A percentile compares a stretch with the other conserved stretches of the same genome.
Conservation (phyloP, 1,139 yeast genomes). For the Kluyveromyces marxianus region DNA sequence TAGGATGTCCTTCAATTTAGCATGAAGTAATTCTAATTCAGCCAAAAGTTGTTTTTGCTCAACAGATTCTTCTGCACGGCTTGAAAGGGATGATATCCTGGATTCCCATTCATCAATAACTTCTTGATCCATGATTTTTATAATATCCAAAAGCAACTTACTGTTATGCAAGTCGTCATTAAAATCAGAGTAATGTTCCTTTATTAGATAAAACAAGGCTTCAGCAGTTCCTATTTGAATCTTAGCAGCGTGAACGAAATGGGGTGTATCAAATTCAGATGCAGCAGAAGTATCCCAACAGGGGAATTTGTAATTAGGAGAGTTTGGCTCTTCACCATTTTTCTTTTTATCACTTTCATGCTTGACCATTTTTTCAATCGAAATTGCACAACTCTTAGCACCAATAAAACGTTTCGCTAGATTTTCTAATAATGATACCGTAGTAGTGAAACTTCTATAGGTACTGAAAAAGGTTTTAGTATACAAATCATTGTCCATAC, state of each 20-base stretch:
- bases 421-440: conserved; percentile 42
- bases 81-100: conserved; percentile 19
- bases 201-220: conserved; percentile 63
- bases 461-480: conserved; percentile 61
- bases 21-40: conserved; percentile 34
- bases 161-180: conserved; percentile 60
- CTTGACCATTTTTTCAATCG: conserved; percentile 32
- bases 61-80: conserved; percentile 1
- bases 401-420: conserved; percentile 48
- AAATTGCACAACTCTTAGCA: conserved; percentile 50
- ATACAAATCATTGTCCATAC: conserved; percentile 53
- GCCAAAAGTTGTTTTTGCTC: conserved; percentile 4
- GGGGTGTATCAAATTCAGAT: conserved; percentile 30
- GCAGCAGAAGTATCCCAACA: conserved; percentile 40
- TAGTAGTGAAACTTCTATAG: conserved; percentile 55
- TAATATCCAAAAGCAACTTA: conserved; percentile 53
- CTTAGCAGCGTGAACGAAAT: conserved; percentile 45
- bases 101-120: conserved; percentile 63
- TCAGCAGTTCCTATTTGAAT: conserved; percentile 81
- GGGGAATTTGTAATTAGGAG: conserved; percentile 24
- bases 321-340: not conserved
- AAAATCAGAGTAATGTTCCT: conserved; percentile 69
- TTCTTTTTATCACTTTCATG: conserved; percentile 1
- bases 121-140: conserved; percentile 65
- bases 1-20: conserved; percentile 49